A percentile compares a stretch with the other conserved stretches of the same genome.
These are phyloP conservation scores for Apophysomyces ossiformis DNA, from an alignment of 371 early-diverging fungal genomes.

Conservation along the genomic window DNA sequence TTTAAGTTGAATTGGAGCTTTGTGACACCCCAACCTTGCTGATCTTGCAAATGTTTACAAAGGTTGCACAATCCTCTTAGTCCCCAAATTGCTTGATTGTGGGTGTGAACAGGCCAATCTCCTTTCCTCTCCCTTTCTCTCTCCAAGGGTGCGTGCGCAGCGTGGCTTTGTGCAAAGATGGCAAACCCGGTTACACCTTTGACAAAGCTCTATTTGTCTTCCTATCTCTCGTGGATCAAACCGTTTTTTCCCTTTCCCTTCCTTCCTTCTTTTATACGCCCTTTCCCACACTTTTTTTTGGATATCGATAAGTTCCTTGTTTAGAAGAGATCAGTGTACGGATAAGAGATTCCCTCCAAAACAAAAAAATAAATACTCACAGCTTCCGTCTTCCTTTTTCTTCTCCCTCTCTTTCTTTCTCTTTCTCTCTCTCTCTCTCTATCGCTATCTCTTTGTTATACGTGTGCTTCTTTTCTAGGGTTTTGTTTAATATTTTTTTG, in stretches of 20 bases:
- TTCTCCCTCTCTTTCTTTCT: constrained; percentile 1
- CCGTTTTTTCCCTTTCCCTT: neutral
- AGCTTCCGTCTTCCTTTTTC: neutral
- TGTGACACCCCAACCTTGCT: too few relatives aligned
- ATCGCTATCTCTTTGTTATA: neutral
- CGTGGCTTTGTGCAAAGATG: neutral
- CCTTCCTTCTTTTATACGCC: neutral
- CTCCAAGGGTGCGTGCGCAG: neutral
- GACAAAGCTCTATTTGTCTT: neutral
- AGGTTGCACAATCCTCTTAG: neutral
- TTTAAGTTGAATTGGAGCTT: too few relatives aligned
- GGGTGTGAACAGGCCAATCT: constrained; percentile 4
- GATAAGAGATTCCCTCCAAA: constrained; percentile 3
- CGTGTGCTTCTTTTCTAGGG: neutral
- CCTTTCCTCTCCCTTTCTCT: too few relatives aligned
- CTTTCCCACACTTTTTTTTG: constrained; percentile 9
- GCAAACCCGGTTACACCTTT: neutral
- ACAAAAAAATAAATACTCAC: constrained; percentile 8
- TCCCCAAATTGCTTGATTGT: neutral
- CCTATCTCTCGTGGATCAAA: constrained; percentile 1
- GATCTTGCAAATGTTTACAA: constrained; percentile 7
- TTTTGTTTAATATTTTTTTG: constrained; percentile 2
- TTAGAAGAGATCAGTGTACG: constrained; percentile 10
- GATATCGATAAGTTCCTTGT: constrained; percentile 7
- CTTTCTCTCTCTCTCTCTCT: too few relatives aligned